Evolutionary conservation across 2,329 filamentous ascomycete species (phyloP).

Genomic region (Pseudogymnoascus sp.): DNA sequence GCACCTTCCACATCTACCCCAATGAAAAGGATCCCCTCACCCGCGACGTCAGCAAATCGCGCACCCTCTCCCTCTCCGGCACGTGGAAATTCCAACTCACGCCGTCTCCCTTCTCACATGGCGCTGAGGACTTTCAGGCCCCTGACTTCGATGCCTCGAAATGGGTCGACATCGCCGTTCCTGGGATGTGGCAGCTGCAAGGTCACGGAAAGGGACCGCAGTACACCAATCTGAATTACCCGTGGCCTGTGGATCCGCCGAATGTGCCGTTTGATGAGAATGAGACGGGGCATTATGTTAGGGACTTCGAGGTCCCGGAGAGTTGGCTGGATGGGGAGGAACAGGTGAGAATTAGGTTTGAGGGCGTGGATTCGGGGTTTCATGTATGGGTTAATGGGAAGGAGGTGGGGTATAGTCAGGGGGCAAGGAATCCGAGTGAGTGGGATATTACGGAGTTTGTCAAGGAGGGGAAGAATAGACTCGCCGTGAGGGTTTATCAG

Average conservation of each 20-base stretch:
- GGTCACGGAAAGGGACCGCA: conserved; percentile 36
- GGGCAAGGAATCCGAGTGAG: conserved; percentile 47
- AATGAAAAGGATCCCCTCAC: conserved; percentile 40
- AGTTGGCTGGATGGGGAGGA: conserved; percentile 21
- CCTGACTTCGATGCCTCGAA: conserved; percentile 22
- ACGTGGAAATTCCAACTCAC: conserved; percentile 24
- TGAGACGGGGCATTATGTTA: conserved; percentile 44
- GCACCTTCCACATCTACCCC: conserved; percentile 47
- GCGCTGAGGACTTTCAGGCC: conserved; percentile 15
- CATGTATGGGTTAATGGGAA: conserved; percentile 49
- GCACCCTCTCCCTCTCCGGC: conserved; percentile 27
- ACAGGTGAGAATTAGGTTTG: conserved; percentile 45
- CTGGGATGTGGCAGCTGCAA: conserved; percentile 48
- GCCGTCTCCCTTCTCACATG: conserved; percentile 23
- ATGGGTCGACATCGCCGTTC: conserved; percentile 43
- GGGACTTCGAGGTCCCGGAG: conserved; percentile 38
- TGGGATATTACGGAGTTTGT: conserved; percentile 46
- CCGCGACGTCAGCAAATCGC: conserved; percentile 32
- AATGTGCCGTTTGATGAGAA: conserved; percentile 43
- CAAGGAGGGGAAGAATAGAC: conserved; percentile 31
- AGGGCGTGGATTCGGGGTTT: conserved; percentile 50
- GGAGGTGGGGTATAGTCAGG: conserved; percentile 48
- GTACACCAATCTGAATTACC: conserved; percentile 48
- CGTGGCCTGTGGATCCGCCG: conserved; percentile 45
- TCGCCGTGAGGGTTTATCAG: conserved; percentile 48